Conservation (phyloP, 2,329 filamentous ascomycete species). For the Scytalidium lignicola region DNA sequence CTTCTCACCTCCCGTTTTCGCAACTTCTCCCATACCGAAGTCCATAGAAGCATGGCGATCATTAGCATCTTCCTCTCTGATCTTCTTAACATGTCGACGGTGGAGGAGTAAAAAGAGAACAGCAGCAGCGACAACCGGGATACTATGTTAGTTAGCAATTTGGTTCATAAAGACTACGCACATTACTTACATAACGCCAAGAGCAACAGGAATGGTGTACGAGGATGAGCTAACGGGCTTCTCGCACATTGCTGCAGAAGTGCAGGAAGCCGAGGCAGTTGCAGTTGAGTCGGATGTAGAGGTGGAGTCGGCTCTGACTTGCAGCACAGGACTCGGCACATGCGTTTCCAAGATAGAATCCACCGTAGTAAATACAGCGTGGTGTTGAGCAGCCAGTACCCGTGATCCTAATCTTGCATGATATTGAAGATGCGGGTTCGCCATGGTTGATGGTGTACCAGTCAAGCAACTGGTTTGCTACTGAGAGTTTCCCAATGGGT, state of each 20-base stretch:
- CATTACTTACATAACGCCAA: slow-evolving; percentile 64
- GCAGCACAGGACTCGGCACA: slow-evolving; percentile 18
- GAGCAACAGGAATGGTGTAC: slow-evolving; percentile 60
- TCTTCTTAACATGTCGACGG: slow-evolving; percentile 67
- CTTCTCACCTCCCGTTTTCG: slow-evolving; percentile 29
- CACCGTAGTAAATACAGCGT: not conserved
- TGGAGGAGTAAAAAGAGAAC: slow-evolving; percentile 72
- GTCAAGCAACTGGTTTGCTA: too few relatives aligned
- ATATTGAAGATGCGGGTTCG: too few relatives aligned
- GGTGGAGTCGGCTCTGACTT: slow-evolving; percentile 15
- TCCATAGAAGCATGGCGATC: slow-evolving; percentile 90
- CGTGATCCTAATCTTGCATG: too few relatives aligned
- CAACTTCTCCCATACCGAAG: slow-evolving; percentile 68
- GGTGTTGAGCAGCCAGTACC: not conserved
- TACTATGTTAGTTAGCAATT: slow-evolving; percentile 42
- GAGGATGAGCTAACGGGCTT: slow-evolving; percentile 50
- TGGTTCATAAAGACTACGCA: not conserved
- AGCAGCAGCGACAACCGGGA: slow-evolving; percentile 66
- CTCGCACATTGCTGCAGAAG: slow-evolving; percentile 45
- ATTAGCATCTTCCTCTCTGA: slow-evolving; percentile 70
- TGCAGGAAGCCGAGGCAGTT: slow-evolving; percentile 24
- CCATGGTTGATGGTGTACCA: too few relatives aligned
- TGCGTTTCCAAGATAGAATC: not conserved
- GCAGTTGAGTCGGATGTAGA: slow-evolving; percentile 15
- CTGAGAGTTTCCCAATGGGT: too few relatives aligned